A percentile compares a stretch with the other conserved stretches of the same genome.
phyloP scores from a whole-genome alignment of 2,329 filamentous ascomycete species.

The Dryadomyces sulphureus region DNA sequence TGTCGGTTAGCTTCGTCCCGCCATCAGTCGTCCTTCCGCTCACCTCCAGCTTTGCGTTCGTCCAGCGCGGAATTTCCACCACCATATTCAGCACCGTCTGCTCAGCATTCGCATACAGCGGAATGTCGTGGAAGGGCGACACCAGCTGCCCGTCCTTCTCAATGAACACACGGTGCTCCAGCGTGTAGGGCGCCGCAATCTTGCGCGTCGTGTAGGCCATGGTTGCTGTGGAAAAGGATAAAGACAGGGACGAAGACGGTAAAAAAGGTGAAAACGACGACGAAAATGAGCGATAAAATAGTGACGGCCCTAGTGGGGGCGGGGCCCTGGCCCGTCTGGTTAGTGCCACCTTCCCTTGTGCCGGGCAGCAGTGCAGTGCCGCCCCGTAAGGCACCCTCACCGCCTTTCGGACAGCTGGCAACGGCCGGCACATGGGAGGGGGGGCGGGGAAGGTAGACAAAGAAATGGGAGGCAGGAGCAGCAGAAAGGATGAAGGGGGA shows the following conservation, averaged over 20 bases:
- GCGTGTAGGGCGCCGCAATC: constrained; percentile 77
- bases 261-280: neutral
- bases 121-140: constrained; percentile 97
- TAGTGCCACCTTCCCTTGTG: neutral
- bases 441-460: too few species aligned
- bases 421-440: neutral
- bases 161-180: constrained; percentile 94
- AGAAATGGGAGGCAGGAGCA: neutral
- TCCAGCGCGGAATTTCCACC: constrained; percentile 98
- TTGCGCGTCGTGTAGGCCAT: constrained; percentile 72
- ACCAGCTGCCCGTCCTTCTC: constrained; percentile 92
- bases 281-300: neutral
- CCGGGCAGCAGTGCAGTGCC: neutral
- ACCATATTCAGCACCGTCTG: constrained; percentile 97
- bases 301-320: neutral
- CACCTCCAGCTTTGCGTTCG: constrained; percentile 99
- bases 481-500: too few species aligned
- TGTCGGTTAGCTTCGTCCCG: too few species aligned
- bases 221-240: neutral
- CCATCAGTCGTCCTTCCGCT: constrained; percentile 20
- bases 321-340: neutral
- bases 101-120: constrained; percentile 92
- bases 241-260: neutral
- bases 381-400: neutral
- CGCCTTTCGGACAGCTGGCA: neutral